Evolutionary conservation across 2,329 filamentous ascomycete species (phyloP).

Genomic region (Xylaria multiplex): DNA sequence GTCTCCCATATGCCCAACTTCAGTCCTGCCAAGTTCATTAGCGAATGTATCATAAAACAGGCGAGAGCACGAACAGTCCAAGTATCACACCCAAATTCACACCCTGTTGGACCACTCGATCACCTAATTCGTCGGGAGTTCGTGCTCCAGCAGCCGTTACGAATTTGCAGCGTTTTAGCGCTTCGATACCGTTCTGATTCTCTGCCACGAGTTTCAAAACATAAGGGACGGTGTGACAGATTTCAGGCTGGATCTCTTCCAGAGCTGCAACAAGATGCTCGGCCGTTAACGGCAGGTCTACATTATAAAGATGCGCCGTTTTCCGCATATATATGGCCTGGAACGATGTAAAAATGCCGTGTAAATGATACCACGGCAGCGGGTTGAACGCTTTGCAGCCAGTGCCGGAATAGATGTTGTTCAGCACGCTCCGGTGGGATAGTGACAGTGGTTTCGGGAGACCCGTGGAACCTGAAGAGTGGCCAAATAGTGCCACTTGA

Average conservation of each 20-base stretch:
- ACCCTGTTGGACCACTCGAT: slow-evolving; percentile 51
- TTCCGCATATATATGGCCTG: slow-evolving; percentile 57
- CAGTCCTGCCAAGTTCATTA: slow-evolving; percentile 49
- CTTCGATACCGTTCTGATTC: slow-evolving; percentile 49
- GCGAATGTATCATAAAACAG: slow-evolving; percentile 16
- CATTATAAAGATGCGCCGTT: slow-evolving; percentile 55
- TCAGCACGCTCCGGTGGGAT: slow-evolving; percentile 54
- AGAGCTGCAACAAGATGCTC: slow-evolving; percentile 50
- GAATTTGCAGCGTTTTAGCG: slow-evolving; percentile 51
- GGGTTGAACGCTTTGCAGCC: slow-evolving; percentile 55
- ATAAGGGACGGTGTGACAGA: slow-evolving; percentile 55
- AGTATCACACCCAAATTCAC: slow-evolving; percentile 54
- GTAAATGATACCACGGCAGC: slow-evolving; percentile 57
- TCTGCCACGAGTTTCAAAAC: slow-evolving; percentile 54
- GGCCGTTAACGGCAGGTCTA: slow-evolving; percentile 52
- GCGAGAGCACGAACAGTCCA: slow-evolving; percentile 49
- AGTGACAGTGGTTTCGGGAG: slow-evolving; percentile 57
- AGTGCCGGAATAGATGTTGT: slow-evolving; percentile 48
- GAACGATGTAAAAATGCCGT: slow-evolving; percentile 54
- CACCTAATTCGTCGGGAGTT: slow-evolving; percentile 55
- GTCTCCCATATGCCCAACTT: slow-evolving; percentile 55
- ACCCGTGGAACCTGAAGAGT: slow-evolving; percentile 61
- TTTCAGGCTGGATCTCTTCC: slow-evolving; percentile 51
- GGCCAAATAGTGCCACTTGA: slow-evolving; percentile 54
- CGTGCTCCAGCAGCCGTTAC: slow-evolving; percentile 55